Evolutionary conservation across 176 grass and related monocot species (phyloP).

Genomic region (Metroxylon sagu): DNA sequence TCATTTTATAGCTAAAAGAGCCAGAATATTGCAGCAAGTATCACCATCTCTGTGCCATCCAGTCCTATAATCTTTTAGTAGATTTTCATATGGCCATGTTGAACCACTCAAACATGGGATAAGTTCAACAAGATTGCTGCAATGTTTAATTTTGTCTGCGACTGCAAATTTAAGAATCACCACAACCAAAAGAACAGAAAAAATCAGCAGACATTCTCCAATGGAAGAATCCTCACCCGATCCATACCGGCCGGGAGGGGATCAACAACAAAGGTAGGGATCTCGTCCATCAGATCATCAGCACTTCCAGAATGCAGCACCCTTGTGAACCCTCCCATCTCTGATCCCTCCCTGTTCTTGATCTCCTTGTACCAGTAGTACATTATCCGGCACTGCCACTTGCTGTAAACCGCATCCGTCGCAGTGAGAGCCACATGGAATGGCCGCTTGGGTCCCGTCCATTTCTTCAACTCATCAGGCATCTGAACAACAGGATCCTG

Average conservation of each 20-base stretch:
- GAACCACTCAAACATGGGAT: too few relatives aligned
- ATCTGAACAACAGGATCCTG: conserved; percentile 31
- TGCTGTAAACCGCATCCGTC: conserved; percentile 48
- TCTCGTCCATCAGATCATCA: conserved; percentile 70
- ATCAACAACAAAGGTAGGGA: conserved; percentile 83
- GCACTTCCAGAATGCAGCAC: conserved; percentile 74
- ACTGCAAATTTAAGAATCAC: too few relatives aligned
- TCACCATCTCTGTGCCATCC: too few relatives aligned
- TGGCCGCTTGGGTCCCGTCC: conserved; percentile 17
- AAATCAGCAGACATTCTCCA: too few relatives aligned
- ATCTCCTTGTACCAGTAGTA: conserved; percentile 90
- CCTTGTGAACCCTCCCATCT: conserved; percentile 88
- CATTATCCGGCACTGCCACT: conserved; percentile 81
- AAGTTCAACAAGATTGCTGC: too few relatives aligned
- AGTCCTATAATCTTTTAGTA: too few relatives aligned
- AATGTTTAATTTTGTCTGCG: too few relatives aligned
- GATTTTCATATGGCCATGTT: too few relatives aligned
- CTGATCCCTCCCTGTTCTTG: conserved; percentile 38
- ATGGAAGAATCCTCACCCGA: conserved; percentile 30
- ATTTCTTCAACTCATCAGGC: conserved; percentile 17
- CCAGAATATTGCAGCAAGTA: too few relatives aligned
- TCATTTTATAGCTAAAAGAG: too few relatives aligned
- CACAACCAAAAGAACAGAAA: too few relatives aligned
- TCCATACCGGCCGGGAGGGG: conserved; percentile 63
- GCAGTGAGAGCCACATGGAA: conserved; percentile 84